These are phyloP conservation scores for Neonothopanus nambi DNA, from an alignment of 1,284 basidiomycete species.

Conservation along the genomic window DNA sequence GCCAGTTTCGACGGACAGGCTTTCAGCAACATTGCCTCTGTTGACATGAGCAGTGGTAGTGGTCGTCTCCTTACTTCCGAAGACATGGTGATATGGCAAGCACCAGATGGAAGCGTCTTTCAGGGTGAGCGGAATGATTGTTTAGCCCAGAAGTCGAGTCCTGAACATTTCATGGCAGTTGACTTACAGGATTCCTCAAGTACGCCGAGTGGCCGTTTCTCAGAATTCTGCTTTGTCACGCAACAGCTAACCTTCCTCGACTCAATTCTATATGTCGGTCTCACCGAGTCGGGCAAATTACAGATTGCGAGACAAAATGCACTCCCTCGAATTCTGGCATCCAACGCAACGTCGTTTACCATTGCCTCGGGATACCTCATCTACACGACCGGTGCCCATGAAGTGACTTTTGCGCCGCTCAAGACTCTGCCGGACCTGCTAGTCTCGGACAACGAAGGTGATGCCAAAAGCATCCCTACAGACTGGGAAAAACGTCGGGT, in stretches of 20 bases:
- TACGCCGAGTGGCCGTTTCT: constrained; percentile 44
- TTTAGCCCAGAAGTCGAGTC: background rate
- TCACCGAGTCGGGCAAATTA: constrained; percentile 67
- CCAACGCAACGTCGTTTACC: constrained; percentile 79
- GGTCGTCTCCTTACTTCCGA: constrained; percentile 44
- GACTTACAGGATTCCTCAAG: constrained; percentile 23
- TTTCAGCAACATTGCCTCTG: background rate
- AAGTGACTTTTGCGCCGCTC: constrained; percentile 76
- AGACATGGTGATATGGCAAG: constrained; percentile 46
- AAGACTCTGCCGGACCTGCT: constrained; percentile 33
- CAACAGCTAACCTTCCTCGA: constrained; percentile 28
- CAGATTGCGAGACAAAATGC: constrained; percentile 40
- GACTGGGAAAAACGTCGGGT: constrained; percentile 76
- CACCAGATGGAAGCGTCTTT: constrained; percentile 49
- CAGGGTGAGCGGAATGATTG: constrained; percentile 40
- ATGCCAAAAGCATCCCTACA: constrained; percentile 32
- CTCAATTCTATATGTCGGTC: constrained; percentile 57
- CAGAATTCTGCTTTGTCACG: constrained; percentile 58
- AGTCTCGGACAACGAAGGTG: constrained; percentile 23
- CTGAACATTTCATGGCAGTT: constrained; percentile 23
- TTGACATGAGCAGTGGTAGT: constrained; percentile 33
- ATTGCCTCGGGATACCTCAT: constrained; percentile 83
- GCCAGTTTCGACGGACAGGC: constrained; percentile 8
- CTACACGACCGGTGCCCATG: constrained; percentile 85
- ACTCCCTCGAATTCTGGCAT: constrained; percentile 40